phyloP scores from a whole-genome alignment of 352 stramenopile species.

The Pythium phragmiticola region DNA sequence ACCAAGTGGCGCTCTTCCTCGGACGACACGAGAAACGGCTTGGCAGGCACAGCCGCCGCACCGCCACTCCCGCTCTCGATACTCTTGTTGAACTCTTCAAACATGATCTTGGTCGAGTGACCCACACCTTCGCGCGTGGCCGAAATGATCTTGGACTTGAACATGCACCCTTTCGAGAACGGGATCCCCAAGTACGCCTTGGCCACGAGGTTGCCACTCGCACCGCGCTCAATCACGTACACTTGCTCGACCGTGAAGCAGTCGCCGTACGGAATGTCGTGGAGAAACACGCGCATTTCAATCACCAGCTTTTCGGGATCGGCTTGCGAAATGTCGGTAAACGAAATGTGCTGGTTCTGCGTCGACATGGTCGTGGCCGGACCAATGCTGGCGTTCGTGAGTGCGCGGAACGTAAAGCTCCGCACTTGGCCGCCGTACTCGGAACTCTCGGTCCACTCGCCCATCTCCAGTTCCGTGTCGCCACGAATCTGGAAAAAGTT shows the following conservation, averaged over 20 bases:
- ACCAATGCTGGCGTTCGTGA: conserved; percentile 82
- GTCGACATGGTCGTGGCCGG: conserved; percentile 83
- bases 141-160: conserved; percentile 89
- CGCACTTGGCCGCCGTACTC: conserved; percentile 72
- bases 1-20: conserved; percentile 69
- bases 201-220: conserved; percentile 43
- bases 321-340: conserved; percentile 34
- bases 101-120: conserved; percentile 53
- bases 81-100: conserved; percentile 60
- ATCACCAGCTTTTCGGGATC: conserved; percentile 57
- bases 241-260: conserved; percentile 83
- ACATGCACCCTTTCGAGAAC: conserved; percentile 89
- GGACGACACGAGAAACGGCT: conserved; percentile 67
- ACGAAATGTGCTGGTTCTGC: conserved; percentile 67
- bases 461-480: conserved; percentile 69
- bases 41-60: conserved; percentile 23
- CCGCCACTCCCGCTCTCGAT: conserved; percentile 26
- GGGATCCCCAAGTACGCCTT: conserved; percentile 76
- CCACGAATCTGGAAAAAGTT: conserved; percentile 72
- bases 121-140: conserved; percentile 61
- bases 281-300: conserved; percentile 61
- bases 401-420: conserved; percentile 59
- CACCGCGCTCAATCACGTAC: conserved; percentile 46
- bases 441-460: conserved; percentile 59
- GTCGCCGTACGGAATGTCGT: conserved; percentile 87